phyloP scores from a whole-genome alignment of 257 asterid genomes.

The Ocimum tenuiflorum region DNA sequence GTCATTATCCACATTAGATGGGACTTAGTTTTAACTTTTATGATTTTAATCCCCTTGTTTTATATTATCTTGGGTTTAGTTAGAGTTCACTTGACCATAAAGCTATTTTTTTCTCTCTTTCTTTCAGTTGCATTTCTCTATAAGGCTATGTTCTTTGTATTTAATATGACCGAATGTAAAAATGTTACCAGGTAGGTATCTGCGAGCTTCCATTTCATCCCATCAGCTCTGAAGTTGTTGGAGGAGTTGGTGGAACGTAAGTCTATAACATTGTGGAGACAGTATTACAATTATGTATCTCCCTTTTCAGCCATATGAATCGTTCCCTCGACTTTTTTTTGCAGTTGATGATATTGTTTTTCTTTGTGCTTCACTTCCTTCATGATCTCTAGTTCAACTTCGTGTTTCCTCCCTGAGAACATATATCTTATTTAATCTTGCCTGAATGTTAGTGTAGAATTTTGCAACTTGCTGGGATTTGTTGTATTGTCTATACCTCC shows the following conservation, averaged over 20 bases:
- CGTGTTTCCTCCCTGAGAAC: too few relatives aligned
- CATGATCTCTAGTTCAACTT: not conserved
- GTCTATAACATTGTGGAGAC: constrained; percentile 20
- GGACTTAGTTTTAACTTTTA: not conserved
- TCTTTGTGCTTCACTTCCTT: not conserved
- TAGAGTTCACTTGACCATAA: too few relatives aligned
- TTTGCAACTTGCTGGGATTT: too few relatives aligned
- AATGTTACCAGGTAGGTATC: constrained; percentile 60
- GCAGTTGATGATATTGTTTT: not conserved
- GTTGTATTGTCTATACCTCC: too few relatives aligned
- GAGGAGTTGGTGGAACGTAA: constrained; percentile 99
- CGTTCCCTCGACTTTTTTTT: constrained; percentile 5
- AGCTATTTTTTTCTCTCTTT: too few relatives aligned
- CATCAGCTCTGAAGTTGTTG: constrained; percentile 77
- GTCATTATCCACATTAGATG: not conserved
- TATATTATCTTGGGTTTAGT: too few relatives aligned
- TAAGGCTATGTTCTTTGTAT: not conserved
- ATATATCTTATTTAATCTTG: too few relatives aligned
- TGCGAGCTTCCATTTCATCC: constrained; percentile 99
- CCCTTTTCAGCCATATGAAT: not conserved
- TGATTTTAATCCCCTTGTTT: too few relatives aligned
- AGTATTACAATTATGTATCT: constrained; percentile 10
- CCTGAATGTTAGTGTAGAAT: too few relatives aligned
- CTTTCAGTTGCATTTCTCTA: not conserved
- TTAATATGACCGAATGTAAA: not conserved